Conservation (phyloP, 768 basidiomycete genomes). For the Rhodosporidiobolus sp. region DNA sequence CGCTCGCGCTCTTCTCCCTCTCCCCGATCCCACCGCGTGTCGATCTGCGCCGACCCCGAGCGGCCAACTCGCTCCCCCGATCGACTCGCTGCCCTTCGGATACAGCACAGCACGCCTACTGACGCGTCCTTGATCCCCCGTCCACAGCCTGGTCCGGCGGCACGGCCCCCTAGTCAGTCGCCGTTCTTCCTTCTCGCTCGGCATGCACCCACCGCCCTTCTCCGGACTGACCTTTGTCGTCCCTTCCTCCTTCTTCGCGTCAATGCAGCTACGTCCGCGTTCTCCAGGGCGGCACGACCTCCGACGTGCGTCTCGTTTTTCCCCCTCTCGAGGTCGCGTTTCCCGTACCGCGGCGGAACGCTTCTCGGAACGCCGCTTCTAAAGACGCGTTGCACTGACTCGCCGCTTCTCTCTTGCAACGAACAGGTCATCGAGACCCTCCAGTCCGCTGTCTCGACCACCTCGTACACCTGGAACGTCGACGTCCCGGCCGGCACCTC, state of each 20-base stretch:
- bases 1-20: too few species aligned
- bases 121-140: background rate
- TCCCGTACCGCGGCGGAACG: background rate
- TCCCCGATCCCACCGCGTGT: background rate
- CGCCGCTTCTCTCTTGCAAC: background rate
- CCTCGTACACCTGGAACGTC: conserved; percentile 36
- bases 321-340: too few species aligned
- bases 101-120: background rate
- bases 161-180: conserved; percentile 11
- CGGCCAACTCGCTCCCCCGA: background rate
- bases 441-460: background rate
- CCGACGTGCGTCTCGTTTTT: conserved; percentile 10
- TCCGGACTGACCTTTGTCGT: background rate
- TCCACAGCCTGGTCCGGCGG: conserved; percentile 7
- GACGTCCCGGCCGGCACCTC: conserved; percentile 24
- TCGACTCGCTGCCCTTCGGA: too few species aligned
- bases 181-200: background rate
- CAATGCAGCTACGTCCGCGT: conserved; percentile 22
- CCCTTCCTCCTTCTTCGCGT: background rate
- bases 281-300: conserved; percentile 19
- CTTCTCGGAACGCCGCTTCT: too few species aligned
- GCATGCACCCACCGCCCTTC: too few species aligned
- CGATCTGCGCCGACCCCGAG: background rate
- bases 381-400: too few species aligned
- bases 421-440: conserved; percentile 30